Evolutionary conservation across 202 grass and related monocot species (phyloP), one percentile per base, ranked within the genome.

Genomic region (Setaria italica): DNA sequence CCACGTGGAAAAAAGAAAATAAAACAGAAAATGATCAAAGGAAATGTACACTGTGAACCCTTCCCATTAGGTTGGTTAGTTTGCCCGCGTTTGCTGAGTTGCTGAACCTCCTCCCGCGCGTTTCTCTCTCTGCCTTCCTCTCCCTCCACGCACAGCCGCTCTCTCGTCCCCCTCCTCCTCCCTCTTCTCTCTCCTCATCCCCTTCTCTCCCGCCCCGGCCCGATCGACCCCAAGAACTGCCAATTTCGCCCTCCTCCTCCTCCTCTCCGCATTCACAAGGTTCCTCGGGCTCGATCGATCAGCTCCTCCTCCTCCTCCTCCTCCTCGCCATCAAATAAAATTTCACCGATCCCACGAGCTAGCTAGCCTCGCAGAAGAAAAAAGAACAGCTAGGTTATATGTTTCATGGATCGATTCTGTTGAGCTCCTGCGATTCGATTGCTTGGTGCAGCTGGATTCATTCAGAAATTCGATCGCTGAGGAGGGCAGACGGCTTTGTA

Each of bases 81-180:
- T 78, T 17, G 7, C 72, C 29, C 5, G 70, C 71, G 32, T 51
- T 37, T 37, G 55, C 50, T 49, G 48, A 19, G 7, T 16, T 5
- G 63, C 55, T 4, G 48, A 51, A 11, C 35, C 17, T 11, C 67
- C 68, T 80, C 77, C 69, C 85, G 85, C 85, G 70, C 77, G 37
- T 80, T 69, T 80, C 85, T 80, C 84, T 86, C 90, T 70, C 79
- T 76, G 37, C 83, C 82, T 56, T 77, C 70, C 84, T 80, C 75
- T 83, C 67, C 41, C 76, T 76, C 68, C 76, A 62, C 75, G 66
- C 84, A 20, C 70, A 81, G 50, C n/a, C 84, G 25, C 80, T 45
- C 73, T 78, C 74, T 32, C 79, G 15, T 4, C 48, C 35, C 20
- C n/a, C 66, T 32, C 5, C n/a, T 30, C 34, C 58, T 12, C 76